These are phyloP conservation scores for Cochlearia excelsa DNA, from an alignment of 345 rosid species.

Conservation along the genomic window DNA sequence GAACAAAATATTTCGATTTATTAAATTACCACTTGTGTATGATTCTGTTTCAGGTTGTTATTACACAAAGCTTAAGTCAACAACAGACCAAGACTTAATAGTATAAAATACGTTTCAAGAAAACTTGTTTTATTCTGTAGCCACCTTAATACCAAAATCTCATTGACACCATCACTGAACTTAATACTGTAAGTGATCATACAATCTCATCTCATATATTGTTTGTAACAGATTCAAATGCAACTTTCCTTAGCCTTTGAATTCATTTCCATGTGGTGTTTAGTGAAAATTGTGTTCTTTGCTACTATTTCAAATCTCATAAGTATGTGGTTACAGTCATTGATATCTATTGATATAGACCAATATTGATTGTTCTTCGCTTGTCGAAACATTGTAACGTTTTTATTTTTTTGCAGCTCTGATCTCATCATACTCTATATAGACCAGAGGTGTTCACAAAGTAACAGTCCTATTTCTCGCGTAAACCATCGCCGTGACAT, in stretches of 20 bases:
- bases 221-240: slow-evolving; percentile 5
- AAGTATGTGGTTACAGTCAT: too few species aligned
- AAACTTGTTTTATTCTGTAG: too few species aligned
- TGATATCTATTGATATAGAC: too few species aligned
- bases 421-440: slow-evolving; percentile 59
- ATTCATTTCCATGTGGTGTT: slow-evolving; percentile 57
- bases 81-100: too few species aligned
- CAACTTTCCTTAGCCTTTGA: slow-evolving; percentile 28
- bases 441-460: slow-evolving; percentile 81
- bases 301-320: slow-evolving; percentile 68
- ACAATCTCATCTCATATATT: slow-evolving; percentile 19
- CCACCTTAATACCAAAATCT: slow-evolving; percentile 35
- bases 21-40: too few species aligned
- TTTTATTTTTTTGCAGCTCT: slow-evolving; percentile 43
- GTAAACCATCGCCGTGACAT: slow-evolving; percentile 83
- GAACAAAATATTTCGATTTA: too few species aligned
- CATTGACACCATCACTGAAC: slow-evolving; percentile 85
- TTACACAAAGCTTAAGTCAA: too few species aligned
- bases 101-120: too few species aligned
- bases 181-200: slow-evolving; percentile 66
- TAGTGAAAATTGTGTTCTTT: slow-evolving; percentile 97
- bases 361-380: too few species aligned
- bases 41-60: too few species aligned
- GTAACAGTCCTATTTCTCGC: slow-evolving; percentile 89
- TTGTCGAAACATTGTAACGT: too few species aligned